Percentiles rank a stretch among this genome's conserved stretches.
phyloP scores from a whole-genome alignment of 1,284 basidiomycete species.

The Pterula multifida region DNA sequence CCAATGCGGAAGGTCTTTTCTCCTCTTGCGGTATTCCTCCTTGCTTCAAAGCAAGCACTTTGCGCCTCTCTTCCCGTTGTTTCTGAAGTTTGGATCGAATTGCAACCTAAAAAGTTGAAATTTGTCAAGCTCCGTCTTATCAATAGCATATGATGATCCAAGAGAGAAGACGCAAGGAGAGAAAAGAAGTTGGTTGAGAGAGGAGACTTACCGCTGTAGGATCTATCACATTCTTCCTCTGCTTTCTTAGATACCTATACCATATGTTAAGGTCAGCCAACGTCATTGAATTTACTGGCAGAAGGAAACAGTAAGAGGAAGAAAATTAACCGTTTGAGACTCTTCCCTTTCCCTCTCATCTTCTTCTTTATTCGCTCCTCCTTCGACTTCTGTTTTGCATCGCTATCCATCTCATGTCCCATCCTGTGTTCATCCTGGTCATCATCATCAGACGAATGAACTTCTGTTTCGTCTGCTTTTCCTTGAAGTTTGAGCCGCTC shows the following conservation, averaged over 20 bases:
- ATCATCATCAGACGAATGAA: conserved; percentile 24
- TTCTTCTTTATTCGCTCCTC: conserved; percentile 65
- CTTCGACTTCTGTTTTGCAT: conserved; percentile 7
- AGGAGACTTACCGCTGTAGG: conserved; percentile 57
- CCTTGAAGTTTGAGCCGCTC: conserved; percentile 63
- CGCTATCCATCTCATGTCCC: conserved; percentile 19
- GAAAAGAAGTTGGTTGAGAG: conserved; percentile 1
- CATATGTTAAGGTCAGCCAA: not conserved
- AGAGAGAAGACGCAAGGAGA: not conserved
- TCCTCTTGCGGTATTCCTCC: conserved; percentile 27
- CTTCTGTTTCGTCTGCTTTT: conserved; percentile 61
- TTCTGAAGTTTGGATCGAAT: conserved; percentile 59
- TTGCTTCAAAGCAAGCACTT: conserved; percentile 23
- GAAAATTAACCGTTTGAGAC: conserved; percentile 39
- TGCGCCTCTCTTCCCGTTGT: conserved; percentile 41
- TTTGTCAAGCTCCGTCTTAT: conserved; percentile 6
- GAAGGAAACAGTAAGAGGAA: not conserved
- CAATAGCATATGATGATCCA: not conserved
- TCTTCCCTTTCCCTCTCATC: conserved; percentile 80
- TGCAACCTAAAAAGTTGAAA: conserved; percentile 34
- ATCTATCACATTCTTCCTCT: conserved; percentile 89
- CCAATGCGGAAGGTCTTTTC: conserved; percentile 48
- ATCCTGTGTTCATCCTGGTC: conserved; percentile 24
- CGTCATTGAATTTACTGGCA: not conserved
- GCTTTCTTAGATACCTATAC: conserved; percentile 64